A percentile compares a stretch with the other conserved stretches of the same genome.
Conservation (phyloP, 805 yeast species). For the Jamesozyma piceae region DNA sequence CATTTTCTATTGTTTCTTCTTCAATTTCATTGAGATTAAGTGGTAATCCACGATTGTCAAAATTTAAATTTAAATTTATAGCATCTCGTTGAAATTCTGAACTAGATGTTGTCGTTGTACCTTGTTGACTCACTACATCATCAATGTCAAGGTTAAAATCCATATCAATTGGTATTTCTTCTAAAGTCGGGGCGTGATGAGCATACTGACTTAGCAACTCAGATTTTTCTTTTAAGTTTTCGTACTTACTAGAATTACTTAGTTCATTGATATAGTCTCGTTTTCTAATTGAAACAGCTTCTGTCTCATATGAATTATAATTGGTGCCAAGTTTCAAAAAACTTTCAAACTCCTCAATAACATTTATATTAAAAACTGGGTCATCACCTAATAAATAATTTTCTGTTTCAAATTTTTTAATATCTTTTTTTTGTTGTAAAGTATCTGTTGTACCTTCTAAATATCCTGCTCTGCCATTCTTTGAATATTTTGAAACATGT, state of each 20-base stretch:
- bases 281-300: conserved; percentile 12
- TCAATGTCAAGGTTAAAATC: conserved; percentile 25
- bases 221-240: conserved; percentile 1
- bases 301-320: not conserved
- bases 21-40: not conserved
- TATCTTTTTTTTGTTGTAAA: not conserved
- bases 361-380: conserved; percentile 20
- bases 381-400: conserved; percentile 18
- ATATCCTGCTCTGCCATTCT: not conserved
- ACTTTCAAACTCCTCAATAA: conserved; percentile 10
- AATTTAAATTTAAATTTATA: conserved; percentile 1
- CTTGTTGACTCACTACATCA: conserved; percentile 23
- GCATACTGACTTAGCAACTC: not conserved
- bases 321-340: not conserved
- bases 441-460: not conserved
- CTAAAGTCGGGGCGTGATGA: conserved; percentile 3
- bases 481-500: not conserved
- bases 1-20: not conserved
- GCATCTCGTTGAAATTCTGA: conserved; percentile 1
- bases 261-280: conserved; percentile 20
- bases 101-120: conserved; percentile 11
- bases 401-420: not conserved
- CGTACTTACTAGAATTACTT: conserved; percentile 14
- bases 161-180: conserved; percentile 16
- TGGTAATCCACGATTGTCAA: not conserved